Evolutionary conservation across 192 early-diverging fungal genomes (phyloP).

Genomic region (Coemansia sp.): DNA sequence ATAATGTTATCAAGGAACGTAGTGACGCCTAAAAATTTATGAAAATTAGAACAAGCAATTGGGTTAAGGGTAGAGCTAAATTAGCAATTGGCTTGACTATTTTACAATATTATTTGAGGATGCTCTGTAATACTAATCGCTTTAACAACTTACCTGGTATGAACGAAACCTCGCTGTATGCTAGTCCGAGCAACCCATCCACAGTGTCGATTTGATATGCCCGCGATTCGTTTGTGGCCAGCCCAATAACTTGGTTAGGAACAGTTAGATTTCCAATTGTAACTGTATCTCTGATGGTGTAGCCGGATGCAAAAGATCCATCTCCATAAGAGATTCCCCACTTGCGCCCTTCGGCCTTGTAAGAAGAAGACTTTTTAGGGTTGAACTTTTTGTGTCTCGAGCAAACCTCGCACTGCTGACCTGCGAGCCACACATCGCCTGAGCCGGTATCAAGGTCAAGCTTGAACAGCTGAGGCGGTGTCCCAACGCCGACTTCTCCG

Average conservation of each 20-base stretch:
- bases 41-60: background rate
- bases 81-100: no score
- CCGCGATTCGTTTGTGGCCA: constrained; percentile 61
- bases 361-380: constrained; percentile 57
- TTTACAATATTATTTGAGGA: no score
- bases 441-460: constrained; percentile 76
- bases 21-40: constrained; percentile 38
- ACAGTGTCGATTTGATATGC: constrained; percentile 61
- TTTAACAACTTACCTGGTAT: constrained; percentile 43
- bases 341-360: constrained; percentile 59
- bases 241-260: constrained; percentile 63
- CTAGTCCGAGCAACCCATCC: constrained; percentile 71
- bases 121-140: no score
- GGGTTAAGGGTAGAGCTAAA: background rate
- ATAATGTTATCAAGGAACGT: constrained; percentile 60
- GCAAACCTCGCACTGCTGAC: constrained; percentile 53
- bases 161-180: constrained; percentile 58
- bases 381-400: constrained; percentile 54
- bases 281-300: constrained; percentile 58
- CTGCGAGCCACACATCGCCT: constrained; percentile 69
- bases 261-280: constrained; percentile 59
- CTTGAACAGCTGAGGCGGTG: constrained; percentile 69
- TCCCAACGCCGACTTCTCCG: constrained; percentile 64
- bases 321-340: constrained; percentile 70
- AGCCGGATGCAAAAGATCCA: constrained; percentile 57